These are phyloP conservation scores for Teratosphaeria pseudoeucalypti DNA, from an alignment of 2,329 filamentous ascomycete species.

Conservation along the genomic window DNA sequence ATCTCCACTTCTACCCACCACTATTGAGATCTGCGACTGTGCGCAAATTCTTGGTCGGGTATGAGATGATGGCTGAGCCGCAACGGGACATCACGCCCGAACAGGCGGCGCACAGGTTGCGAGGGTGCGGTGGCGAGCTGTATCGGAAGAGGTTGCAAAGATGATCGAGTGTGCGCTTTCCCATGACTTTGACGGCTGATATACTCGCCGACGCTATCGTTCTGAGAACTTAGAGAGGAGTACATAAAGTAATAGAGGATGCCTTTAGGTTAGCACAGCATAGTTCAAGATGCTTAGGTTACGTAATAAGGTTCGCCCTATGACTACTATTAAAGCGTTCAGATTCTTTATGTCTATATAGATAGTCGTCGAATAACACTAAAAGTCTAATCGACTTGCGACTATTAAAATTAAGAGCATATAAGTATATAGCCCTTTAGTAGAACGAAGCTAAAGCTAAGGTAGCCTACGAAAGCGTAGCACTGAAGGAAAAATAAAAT, in stretches of 20 bases:
- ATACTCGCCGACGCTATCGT: too few species aligned
- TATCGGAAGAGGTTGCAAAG: slow-evolving; percentile 55
- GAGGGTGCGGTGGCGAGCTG: slow-evolving; percentile 66
- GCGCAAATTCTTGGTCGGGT: slow-evolving; percentile 91
- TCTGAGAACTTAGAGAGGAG: not conserved
- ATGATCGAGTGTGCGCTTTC: not conserved
- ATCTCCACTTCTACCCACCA: slow-evolving; percentile 96
- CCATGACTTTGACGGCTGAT: too few species aligned
- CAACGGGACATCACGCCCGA: slow-evolving; percentile 96
- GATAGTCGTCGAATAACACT: too few species aligned
- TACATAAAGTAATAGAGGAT: not conserved
- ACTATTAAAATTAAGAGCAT: too few species aligned
- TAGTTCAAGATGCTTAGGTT: not conserved
- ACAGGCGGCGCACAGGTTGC: slow-evolving; percentile 72
- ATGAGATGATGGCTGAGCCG: slow-evolving; percentile 94
- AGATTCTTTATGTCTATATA: too few species aligned
- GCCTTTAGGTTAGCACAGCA: not conserved
- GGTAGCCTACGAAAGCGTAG: too few species aligned
- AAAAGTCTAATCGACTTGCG: too few species aligned
- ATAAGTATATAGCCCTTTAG: too few species aligned
- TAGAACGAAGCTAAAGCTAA: too few species aligned
- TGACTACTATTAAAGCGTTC: not conserved
- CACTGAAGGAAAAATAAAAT: too few species aligned
- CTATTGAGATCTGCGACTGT: slow-evolving; percentile 86
- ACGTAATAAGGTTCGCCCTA: not conserved